Base-by-base conservation (phyloP, 2,329 filamentous ascomycete genomes). In the Xylaria multiplex region DNA sequence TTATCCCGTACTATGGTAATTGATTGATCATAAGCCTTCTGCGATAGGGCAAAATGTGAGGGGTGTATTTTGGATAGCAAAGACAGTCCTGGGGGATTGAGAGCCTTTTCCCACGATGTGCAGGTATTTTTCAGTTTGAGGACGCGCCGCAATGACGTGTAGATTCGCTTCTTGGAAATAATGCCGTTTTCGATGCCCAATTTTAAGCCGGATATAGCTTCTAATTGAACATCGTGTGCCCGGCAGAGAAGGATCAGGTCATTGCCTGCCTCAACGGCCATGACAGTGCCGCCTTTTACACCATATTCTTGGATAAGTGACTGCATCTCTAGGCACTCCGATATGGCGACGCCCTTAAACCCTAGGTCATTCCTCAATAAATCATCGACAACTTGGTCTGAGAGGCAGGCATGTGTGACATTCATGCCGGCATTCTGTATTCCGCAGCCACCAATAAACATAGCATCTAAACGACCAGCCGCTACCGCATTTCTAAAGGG, bases 241-340 rank as follows among this genome's bases (percentile, higher is more conserved):
- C 93, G 90, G 74, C 94, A 98, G 1, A 97, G 86, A 6, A 97
- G 86, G 5, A 97, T 89, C 59, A 98, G 83, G 77, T 99, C 96
- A 76, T 96, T 98, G 14, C 96, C 96, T 37, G 96, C 95, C 77
- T 97, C 96, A 57, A 97, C 92, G 3, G 96, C 96, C 93, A 97
- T 97, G 72, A 98, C 93, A 0, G 95, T 97, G 13, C 96, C 96
- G 46, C 96, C 95, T 71, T 95, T 93, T 19, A 99, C 93, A n/a
- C 95, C 95, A 56, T 98, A 96, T 73, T 97, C 96, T 75, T 97
- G 93, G 70, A 93, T 96, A 8, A 98, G 85, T 0, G 94, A 93
- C 75, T 97, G 94, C 95, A 98, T 98, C 77, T 97, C 95, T 7
- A 98, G 81, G 71, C 95, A 98, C 76, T 98, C 95, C 0, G 94